A percentile compares a stretch with the other conserved stretches of the same genome.
phyloP scores from a whole-genome alignment of 805 yeast species.

The Sugiyamaella chiloensis region DNA sequence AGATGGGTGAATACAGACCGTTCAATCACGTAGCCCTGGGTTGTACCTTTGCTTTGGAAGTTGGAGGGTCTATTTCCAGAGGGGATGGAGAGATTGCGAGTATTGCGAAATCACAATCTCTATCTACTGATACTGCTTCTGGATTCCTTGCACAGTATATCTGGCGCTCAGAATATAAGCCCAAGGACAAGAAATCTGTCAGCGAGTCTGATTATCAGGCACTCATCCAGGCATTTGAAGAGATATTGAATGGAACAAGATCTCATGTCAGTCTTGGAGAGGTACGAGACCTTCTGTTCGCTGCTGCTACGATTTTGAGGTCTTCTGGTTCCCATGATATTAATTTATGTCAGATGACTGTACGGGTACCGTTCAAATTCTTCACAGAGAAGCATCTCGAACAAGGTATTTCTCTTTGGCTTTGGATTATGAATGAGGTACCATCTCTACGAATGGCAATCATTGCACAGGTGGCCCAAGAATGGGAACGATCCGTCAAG shows the following conservation, averaged over 20 bases:
- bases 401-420: slow-evolving; percentile 75
- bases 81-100: slow-evolving; percentile 63
- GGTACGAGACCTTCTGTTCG: slow-evolving; percentile 29
- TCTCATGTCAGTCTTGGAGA: slow-evolving; percentile 27
- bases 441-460: slow-evolving; percentile 56
- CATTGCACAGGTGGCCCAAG: slow-evolving; percentile 62
- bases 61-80: slow-evolving; percentile 73
- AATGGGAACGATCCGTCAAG: slow-evolving; percentile 66
- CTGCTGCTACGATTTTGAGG: slow-evolving; percentile 42
- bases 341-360: slow-evolving; percentile 28
- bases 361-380: slow-evolving; percentile 59
- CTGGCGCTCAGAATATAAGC: slow-evolving; percentile 52
- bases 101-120: slow-evolving; percentile 35
- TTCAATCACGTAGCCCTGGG: slow-evolving; percentile 63
- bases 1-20: slow-evolving; percentile 37
- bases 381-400: slow-evolving; percentile 60
- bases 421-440: slow-evolving; percentile 66
- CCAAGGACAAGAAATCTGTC: slow-evolving; percentile 21
- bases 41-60: slow-evolving; percentile 83
- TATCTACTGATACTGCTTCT: slow-evolving; percentile 54
- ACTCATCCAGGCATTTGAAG: slow-evolving; percentile 22
- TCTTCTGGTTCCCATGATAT: slow-evolving; percentile 18
- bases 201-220: slow-evolving; percentile 19
- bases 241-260: slow-evolving; percentile 11
- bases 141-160: slow-evolving; percentile 73